These are phyloP conservation scores for Leavenworthia alabamica DNA, from an alignment of 345 rosid species.

Conservation along the genomic window DNA sequence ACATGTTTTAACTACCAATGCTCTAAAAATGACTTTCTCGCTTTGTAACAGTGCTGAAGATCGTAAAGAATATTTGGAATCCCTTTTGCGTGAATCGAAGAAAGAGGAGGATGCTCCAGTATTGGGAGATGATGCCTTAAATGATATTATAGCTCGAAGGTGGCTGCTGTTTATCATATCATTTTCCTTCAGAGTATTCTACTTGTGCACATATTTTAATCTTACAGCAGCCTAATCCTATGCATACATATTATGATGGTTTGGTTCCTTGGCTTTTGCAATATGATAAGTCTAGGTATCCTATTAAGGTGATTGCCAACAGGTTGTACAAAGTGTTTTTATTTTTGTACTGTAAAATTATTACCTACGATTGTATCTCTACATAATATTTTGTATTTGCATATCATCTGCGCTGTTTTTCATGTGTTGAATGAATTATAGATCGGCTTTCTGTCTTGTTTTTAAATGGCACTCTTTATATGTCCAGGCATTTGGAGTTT, in stretches of 20 bases:
- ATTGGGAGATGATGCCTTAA: slow-evolving; percentile 74
- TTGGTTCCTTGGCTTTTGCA: not conserved
- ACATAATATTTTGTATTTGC: not conserved
- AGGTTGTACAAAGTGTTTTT: not conserved
- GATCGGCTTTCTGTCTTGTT: not conserved
- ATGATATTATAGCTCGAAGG: slow-evolving; percentile 90
- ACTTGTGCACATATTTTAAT: not conserved
- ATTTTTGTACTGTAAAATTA: not conserved
- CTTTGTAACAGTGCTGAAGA: slow-evolving; percentile 76
- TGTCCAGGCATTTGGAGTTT: slow-evolving; percentile 3
- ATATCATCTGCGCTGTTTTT: not conserved
- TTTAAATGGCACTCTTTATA: not conserved
- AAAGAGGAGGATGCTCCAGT: slow-evolving; percentile 93
- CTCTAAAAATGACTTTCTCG: not conserved
- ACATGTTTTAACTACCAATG: not conserved
- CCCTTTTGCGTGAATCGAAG: slow-evolving; percentile 81
- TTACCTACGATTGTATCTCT: not conserved
- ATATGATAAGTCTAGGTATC: not conserved
- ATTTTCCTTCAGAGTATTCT: not conserved
- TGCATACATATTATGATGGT: not conserved
- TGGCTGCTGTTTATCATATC: slow-evolving; percentile 16
- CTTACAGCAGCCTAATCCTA: not conserved
- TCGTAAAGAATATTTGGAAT: slow-evolving; percentile 85
- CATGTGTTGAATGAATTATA: too few species aligned
- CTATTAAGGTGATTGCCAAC: not conserved